Evolutionary conservation across 2,329 filamentous ascomycete species (phyloP).

Genomic region (Ophiocordyceps sinensis): DNA sequence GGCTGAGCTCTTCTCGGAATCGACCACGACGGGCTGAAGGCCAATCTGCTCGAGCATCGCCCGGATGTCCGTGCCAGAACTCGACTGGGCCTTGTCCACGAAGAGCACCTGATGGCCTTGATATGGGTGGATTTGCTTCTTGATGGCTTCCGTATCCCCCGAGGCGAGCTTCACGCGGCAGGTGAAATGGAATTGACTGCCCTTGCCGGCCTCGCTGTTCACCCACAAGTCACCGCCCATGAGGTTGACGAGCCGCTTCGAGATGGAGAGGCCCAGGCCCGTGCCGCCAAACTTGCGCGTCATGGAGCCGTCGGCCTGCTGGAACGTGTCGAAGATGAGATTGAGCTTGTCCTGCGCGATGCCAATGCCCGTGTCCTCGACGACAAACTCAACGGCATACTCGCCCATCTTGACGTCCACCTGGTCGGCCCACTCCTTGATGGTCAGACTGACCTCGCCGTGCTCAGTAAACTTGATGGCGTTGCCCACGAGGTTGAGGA

Average conservation of each 20-base stretch:
- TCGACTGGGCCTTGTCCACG: conserved; percentile 79
- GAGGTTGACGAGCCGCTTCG: conserved; percentile 82
- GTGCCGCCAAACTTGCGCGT: conserved; percentile 94
- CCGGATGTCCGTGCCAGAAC: conserved; percentile 60
- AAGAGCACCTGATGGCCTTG: conserved; percentile 85
- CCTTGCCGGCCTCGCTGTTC: conserved; percentile 77
- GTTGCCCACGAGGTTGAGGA: conserved; percentile 92
- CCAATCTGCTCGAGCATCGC: conserved; percentile 66
- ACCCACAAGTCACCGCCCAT: conserved; percentile 98
- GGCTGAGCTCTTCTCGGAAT: conserved; percentile 53
- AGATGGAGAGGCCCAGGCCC: conserved; percentile 85
- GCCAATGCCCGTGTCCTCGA: conserved; percentile 92
- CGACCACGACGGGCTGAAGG: conserved; percentile 71
- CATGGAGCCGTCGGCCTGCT: conserved; percentile 93
- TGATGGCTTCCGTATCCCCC: conserved; percentile 62
- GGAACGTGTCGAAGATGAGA: conserved; percentile 97
- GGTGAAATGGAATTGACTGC: conserved; percentile 93
- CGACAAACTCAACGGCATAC: conserved; percentile 90
- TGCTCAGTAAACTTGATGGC: conserved; percentile 98
- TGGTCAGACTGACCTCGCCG: conserved; percentile 90
- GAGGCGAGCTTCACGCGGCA: conserved; percentile 77
- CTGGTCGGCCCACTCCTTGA: conserved; percentile 51
- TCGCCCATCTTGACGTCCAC: conserved; percentile 54
- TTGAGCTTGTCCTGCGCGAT: conserved; percentile 92
- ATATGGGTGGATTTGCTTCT: conserved; percentile 79